Conservation (phyloP, 2,329 filamentous ascomycete genomes). For the Curvularia verruculosa region DNA sequence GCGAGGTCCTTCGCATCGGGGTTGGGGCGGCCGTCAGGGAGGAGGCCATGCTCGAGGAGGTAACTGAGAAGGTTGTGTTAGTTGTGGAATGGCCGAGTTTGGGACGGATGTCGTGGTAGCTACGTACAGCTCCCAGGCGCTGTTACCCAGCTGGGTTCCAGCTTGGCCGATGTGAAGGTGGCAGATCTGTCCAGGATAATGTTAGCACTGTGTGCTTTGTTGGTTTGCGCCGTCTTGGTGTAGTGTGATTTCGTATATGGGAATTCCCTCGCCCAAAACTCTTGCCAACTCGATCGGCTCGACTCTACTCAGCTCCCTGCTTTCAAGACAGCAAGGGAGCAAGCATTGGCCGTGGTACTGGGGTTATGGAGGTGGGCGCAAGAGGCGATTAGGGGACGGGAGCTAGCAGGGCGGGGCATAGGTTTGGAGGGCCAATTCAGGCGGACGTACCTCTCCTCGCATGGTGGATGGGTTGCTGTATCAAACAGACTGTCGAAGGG, state of each 20-base stretch:
- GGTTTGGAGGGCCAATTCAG: slow-evolving; percentile 4
- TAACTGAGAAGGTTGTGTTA: slow-evolving; percentile 59
- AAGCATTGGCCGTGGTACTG: background rate
- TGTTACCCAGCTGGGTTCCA: slow-evolving; percentile 76
- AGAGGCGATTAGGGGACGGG: slow-evolving; percentile 1
- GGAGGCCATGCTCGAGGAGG: slow-evolving; percentile 74
- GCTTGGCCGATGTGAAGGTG: slow-evolving; percentile 74
- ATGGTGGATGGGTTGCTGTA: slow-evolving; percentile 45
- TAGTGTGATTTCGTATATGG: background rate
- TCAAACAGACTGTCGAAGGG: slow-evolving; percentile 43
- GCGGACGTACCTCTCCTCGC: slow-evolving; percentile 50
- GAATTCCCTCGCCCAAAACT: background rate
- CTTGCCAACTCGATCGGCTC: background rate
- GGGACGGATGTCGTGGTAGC: slow-evolving; percentile 16
- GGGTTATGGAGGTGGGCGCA: slow-evolving; percentile 14
- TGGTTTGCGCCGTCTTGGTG: background rate
- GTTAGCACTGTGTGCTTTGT: slow-evolving; percentile 19
- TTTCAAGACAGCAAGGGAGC: background rate
- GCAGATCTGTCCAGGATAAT: slow-evolving; percentile 58
- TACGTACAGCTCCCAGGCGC: slow-evolving; percentile 76
- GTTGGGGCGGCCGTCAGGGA: slow-evolving; percentile 67
- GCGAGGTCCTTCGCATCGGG: slow-evolving; percentile 64
- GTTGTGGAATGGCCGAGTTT: slow-evolving; percentile 15
- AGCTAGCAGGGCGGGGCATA: background rate
- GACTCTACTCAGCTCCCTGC: background rate